A percentile compares a stretch with the other conserved stretches of the same genome.
Evolutionary conservation across 257 asterid species (phyloP).

Genomic region (Fraxinus quadrangulata): DNA sequence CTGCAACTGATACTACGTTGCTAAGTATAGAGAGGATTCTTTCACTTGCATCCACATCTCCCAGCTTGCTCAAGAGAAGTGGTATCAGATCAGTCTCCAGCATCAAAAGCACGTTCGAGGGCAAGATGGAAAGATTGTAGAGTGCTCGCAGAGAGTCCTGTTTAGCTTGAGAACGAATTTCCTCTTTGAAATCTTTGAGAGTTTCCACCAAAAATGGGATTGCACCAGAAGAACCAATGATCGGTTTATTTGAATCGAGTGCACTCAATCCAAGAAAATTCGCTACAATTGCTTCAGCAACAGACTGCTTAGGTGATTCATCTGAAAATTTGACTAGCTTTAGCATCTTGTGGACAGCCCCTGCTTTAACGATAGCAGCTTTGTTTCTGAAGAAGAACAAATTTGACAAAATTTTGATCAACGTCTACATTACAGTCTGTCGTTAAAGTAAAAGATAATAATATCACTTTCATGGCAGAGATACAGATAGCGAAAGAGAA

Average conservation of each 20-base stretch:
- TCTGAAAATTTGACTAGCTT: slow-evolving; percentile 46
- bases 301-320: slow-evolving; percentile 31
- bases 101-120: slow-evolving; percentile 42
- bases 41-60: slow-evolving; percentile 73
- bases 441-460: background rate
- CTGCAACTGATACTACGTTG: slow-evolving; percentile 57
- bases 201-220: slow-evolving; percentile 56
- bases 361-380: slow-evolving; percentile 86
- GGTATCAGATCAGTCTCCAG: slow-evolving; percentile 58
- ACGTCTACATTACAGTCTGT: slow-evolving; percentile 4
- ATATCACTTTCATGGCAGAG: background rate
- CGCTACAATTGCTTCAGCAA: slow-evolving; percentile 74
- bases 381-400: slow-evolving; percentile 58
- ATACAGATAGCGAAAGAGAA: background rate
- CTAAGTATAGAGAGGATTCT: slow-evolving; percentile 70
- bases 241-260: slow-evolving; percentile 69
- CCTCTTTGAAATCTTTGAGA: slow-evolving; percentile 31
- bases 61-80: slow-evolving; percentile 51
- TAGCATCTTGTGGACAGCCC: slow-evolving; percentile 82
- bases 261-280: slow-evolving; percentile 89
- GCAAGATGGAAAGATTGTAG: slow-evolving; percentile 78
- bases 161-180: slow-evolving; percentile 41
- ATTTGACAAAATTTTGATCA: slow-evolving; percentile 11
- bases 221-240: slow-evolving; percentile 83
- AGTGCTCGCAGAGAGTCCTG: slow-evolving; percentile 75